Evolutionary conservation across 2,329 filamentous ascomycete genomes (phyloP), one percentile per base, ranked within the genome.

Genomic region (Xylariaceae sp.): DNA sequence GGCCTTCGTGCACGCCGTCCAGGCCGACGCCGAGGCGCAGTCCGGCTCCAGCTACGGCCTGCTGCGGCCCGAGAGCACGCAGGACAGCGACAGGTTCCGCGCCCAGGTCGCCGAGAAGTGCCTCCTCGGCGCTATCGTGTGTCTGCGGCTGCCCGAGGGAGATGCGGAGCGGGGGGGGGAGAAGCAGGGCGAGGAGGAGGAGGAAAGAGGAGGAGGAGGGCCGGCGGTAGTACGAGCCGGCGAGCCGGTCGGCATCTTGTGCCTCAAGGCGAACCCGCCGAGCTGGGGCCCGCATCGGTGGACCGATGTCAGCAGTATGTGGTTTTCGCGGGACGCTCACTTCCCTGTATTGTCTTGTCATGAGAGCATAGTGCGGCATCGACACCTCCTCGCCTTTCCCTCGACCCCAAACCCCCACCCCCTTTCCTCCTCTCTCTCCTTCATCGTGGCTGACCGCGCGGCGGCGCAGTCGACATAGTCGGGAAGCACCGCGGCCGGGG

Each of bases 281-380:
- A 33, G 38, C 7, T 37, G 32, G 7, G 51, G 50, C 4, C 65
- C 68, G 36, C 64, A 71, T 40, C 58, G 67, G 11, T 51, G 50
- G 39, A 57, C 59, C 10, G 54, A 60, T 25, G 44, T 63, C 31
- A 48, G 53, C 22, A 52, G n/a, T n/a, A n/a, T n/a, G n/a, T n/a
- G n/a, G n/a, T n/a, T n/a, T n/a, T n/a, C n/a, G n/a, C n/a, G n/a
- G n/a, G n/a, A n/a, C n/a, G n/a, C n/a, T n/a, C n/a, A n/a, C n/a
- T n/a, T n/a, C n/a, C n/a, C n/a, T n/a, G n/a, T n/a, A n/a, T n/a
- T n/a, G n/a, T n/a, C n/a, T n/a, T n/a, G n/a, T n/a, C n/a, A n/a
- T n/a, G n/a, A n/a, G n/a, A n/a, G n/a, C n/a, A n/a, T n/a, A n/a
- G n/a, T n/a, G n/a, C n/a, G n/a, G n/a, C n/a, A n/a, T n/a, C n/a